phyloP scores from a whole-genome alignment of 805 yeast genomes.

The Myxozyma nipponensis region DNA sequence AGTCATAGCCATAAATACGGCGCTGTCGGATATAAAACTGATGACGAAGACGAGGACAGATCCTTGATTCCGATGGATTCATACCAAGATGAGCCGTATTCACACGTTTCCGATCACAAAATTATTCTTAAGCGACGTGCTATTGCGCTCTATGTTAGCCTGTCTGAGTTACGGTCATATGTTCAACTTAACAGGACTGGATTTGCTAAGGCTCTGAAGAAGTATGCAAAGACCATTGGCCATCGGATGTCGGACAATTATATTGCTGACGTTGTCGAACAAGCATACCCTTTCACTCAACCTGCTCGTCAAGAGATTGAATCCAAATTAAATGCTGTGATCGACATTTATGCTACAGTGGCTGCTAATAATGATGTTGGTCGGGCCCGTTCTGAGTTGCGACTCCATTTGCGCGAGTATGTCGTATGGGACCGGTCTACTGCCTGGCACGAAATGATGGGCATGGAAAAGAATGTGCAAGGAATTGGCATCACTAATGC shows the following conservation, averaged over 20 bases:
- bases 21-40: not conserved
- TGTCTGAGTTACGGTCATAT: constrained; percentile 79
- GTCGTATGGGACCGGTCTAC: constrained; percentile 97
- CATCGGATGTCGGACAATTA: constrained; percentile 48
- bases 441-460: constrained; percentile 96
- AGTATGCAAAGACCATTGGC: constrained; percentile 79
- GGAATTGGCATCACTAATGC: constrained; percentile 46
- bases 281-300: constrained; percentile 54
- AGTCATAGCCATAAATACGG: not conserved
- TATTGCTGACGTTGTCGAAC: constrained; percentile 42
- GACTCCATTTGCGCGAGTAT: constrained; percentile 73
- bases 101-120: constrained; percentile 46
- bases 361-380: constrained; percentile 41
- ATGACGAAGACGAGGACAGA: not conserved
- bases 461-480: constrained; percentile 79
- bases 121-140: constrained; percentile 66
- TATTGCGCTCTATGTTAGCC: constrained; percentile 61
- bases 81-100: constrained; percentile 25
- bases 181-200: constrained; percentile 85
- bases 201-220: constrained; percentile 82
- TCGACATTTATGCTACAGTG: constrained; percentile 53
- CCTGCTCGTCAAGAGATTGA: constrained; percentile 50
- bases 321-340: constrained; percentile 49
- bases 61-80: constrained; percentile 4
- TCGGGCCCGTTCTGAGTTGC: constrained; percentile 49